Evolutionary conservation across 2,329 filamentous ascomycete genomes (phyloP), one percentile per base, ranked within the genome.

Genomic region (Trichoderma aggressivum): DNA sequence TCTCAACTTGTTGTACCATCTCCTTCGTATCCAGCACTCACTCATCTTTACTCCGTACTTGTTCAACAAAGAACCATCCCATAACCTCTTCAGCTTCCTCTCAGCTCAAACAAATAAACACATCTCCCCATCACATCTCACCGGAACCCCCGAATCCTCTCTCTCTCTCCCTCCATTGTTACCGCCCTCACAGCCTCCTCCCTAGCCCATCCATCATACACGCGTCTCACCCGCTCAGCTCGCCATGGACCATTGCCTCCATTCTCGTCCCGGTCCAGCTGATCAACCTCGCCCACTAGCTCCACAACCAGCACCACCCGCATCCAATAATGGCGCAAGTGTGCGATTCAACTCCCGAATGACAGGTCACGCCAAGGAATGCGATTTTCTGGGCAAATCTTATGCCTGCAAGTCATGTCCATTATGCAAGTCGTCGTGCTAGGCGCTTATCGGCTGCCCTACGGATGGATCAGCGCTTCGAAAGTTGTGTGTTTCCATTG

Each of bases 291-390:
- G 28, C 36, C 63, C 61, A 12, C 32, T 11, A 36, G 21, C 64
- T 21, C 34, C 53, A 58, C 64, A 24, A 8, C 36, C 55, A 67
- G 16, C 34, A 43, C 64, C 64, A 34, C 28, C 63, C 34, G 24
- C 32, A 47, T 8, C 53, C 64, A 67, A 67, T 67, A 67, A 59
- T 43, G 30, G 64, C 53, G 50, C 64, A 58, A 58, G 28, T 28
- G 34, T 28, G 24, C 64, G 64, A 67, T 67, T 67, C 64, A 59
- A 34, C 21, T 50, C 39, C 64, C 55, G n/a, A 67, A 67, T 67
- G 64, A 67, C 26, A 59, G 64, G 28, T 34, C 64, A 59, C 64
- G 55, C 36, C 64, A 67, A 67, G 62, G 34, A 58, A 58, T 58
- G 47, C 53, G 18, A 21, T 36, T 36, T 47, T 30, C 24, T 47